These are phyloP conservation scores for Quercus phellos DNA, from an alignment of 331 rosid genomes.

Conservation along the genomic window DNA sequence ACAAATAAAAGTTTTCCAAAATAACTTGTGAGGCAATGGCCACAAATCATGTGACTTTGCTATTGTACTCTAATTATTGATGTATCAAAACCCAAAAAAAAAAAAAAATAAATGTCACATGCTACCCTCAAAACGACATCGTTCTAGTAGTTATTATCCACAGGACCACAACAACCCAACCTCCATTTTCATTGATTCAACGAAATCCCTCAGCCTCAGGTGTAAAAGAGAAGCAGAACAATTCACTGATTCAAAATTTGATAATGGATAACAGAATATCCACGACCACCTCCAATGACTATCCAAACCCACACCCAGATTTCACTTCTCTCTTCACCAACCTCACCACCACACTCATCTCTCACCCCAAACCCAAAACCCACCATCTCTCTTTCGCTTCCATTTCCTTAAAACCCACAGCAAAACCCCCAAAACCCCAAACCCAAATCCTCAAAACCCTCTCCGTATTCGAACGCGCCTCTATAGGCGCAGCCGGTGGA, in stretches of 20 bases:
- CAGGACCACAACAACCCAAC: too few relatives aligned
- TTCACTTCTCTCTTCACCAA: constrained; percentile 52
- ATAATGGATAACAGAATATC: constrained; percentile 73
- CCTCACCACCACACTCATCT: constrained; percentile 33
- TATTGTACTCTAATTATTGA: too few relatives aligned
- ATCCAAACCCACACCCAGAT: constrained; percentile 20
- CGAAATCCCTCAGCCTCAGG: background rate
- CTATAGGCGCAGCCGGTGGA: constrained; percentile 83
- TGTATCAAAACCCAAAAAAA: too few relatives aligned
- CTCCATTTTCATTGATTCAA: background rate
- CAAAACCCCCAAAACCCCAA: constrained; percentile 25
- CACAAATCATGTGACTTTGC: too few relatives aligned
- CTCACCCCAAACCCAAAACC: constrained; percentile 2
- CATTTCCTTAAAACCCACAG: constrained; percentile 31
- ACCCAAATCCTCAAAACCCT: constrained; percentile 44
- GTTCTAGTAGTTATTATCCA: too few relatives aligned
- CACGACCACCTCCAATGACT: constrained; percentile 33
- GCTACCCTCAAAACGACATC: too few relatives aligned
- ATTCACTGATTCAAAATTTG: background rate
- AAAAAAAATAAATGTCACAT: too few relatives aligned
- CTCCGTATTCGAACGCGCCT: constrained; percentile 72
- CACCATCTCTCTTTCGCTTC: constrained; percentile 39
- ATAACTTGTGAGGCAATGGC: too few relatives aligned
- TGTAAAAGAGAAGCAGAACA: background rate
- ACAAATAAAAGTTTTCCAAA: too few relatives aligned